Evolutionary conservation across 441 rosid species (phyloP), one percentile per base, ranked within the genome.

Genomic region (Raphanus hybrid): DNA sequence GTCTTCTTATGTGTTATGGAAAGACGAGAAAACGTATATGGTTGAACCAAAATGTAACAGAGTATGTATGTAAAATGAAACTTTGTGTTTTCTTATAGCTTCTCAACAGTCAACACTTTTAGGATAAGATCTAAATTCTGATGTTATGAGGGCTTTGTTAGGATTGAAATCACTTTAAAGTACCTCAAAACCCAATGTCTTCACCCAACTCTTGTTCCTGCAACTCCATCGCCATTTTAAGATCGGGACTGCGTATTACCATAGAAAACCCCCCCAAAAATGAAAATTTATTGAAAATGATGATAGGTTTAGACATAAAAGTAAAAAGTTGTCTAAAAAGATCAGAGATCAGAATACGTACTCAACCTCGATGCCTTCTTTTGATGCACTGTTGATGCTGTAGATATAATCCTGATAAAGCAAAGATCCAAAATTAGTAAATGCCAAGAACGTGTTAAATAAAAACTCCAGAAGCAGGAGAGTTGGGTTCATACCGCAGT

Each of bases 161-260:
- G 29, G 66, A 58, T 37, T 59, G 43, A 18, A n/a, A 70, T 8
- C 63, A 54, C 29, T 35, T 68, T 18, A 32, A 50, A 18, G n/a
- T 88, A 91, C 95, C 95, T 80, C 88, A 65, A 91, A 90, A 74
- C 91, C 91, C 97, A 23, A 85, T 60, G 81, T 89, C 6, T 81
- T 82, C 76, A 82, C 89, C 97, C 80, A 84, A 90, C 86, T 91
- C 97, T 75, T 86, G 90, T 58, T 90, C 91, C 82, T 90, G 98
- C 81, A 91, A 82, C 60, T 92, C 94, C 78, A 90, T 87, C 74
- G 97, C 98, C 60, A 90, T 80, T 82, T 89, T 87, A 62, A 89
- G 85, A 88, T 95, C 94, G 64, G 91, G 80, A 74, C 98, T 94
- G 87, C 84, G 70, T 58, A 9, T 72, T 8, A 61, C 58, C 57